These are phyloP conservation scores for Cadophora gregata DNA, from an alignment of 2,329 filamentous ascomycete species.

Conservation along the genomic window DNA sequence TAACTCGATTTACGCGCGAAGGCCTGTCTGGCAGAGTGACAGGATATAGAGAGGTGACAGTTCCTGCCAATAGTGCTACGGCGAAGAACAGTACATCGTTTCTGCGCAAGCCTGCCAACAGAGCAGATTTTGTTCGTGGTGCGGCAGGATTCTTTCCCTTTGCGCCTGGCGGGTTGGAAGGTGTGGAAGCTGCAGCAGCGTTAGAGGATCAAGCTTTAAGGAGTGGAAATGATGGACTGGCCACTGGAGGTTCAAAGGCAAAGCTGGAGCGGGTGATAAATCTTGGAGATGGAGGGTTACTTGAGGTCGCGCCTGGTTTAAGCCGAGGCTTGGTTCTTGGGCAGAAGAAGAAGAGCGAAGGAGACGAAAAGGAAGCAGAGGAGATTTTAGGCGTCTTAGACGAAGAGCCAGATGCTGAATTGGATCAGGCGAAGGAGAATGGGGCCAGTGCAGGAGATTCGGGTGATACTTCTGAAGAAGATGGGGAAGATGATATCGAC, in stretches of 20 bases:
- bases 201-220: constrained; percentile 77
- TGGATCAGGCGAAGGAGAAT: constrained; percentile 44
- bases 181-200: constrained; percentile 83
- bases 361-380: constrained; percentile 66
- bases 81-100: constrained; percentile 96
- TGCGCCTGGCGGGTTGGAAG: constrained; percentile 86
- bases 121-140: constrained; percentile 90
- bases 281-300: constrained; percentile 76
- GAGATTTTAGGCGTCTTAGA: constrained; percentile 72
- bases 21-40: constrained; percentile 92
- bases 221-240: constrained; percentile 45
- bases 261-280: constrained; percentile 87
- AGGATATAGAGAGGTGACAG: constrained; percentile 91
- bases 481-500: constrained; percentile 74
- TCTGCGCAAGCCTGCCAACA: constrained; percentile 80
- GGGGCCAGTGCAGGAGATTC: constrained; percentile 42
- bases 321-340: constrained; percentile 76
- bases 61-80: constrained; percentile 85
- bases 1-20: constrained; percentile 89
- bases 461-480: constrained; percentile 46
- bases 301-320: constrained; percentile 85
- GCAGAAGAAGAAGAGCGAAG: constrained; percentile 61
- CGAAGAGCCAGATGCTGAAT: constrained; percentile 49
- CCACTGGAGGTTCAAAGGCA: constrained; percentile 46
- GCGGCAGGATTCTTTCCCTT: constrained; percentile 95